These are phyloP conservation scores for Aspergillus heteromorphus DNA, from an alignment of 495 filamentous ascomycete genomes.

Conservation along the genomic window DNA sequence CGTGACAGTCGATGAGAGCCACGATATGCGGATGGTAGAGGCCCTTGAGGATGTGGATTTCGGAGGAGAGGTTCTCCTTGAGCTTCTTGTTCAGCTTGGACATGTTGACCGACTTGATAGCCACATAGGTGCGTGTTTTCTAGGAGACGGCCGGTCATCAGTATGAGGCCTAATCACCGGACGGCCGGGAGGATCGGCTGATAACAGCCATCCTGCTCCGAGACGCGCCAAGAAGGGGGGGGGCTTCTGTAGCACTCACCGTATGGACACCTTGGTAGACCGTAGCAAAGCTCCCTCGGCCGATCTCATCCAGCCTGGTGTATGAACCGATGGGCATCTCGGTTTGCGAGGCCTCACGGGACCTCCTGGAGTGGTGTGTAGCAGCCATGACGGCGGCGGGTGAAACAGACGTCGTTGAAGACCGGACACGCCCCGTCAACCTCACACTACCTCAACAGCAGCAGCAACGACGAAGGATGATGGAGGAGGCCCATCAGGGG, in stretches of 20 bases:
- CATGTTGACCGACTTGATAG: constrained; percentile 93
- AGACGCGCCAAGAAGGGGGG: background rate
- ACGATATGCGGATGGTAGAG: constrained; percentile 96
- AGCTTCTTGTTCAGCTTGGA: constrained; percentile 88
- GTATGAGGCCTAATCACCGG: background rate
- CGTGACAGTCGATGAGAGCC: constrained; percentile 86
- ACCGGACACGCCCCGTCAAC: constrained; percentile 29
- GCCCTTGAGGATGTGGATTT: constrained; percentile 89
- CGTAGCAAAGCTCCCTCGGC: constrained; percentile 91
- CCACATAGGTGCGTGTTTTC: constrained; percentile 66
- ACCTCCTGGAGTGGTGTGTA: constrained; percentile 37
- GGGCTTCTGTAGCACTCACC: constrained; percentile 49
- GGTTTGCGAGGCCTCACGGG: constrained; percentile 36
- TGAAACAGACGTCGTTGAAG: constrained; percentile 7
- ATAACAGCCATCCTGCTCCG: background rate
- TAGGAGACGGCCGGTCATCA: constrained; percentile 14
- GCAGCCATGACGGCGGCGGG: constrained; percentile 32
- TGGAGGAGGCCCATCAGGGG: constrained; percentile 34
- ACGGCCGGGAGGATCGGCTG: background rate
- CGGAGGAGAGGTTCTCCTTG: constrained; percentile 88
- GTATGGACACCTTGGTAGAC: constrained; percentile 83
- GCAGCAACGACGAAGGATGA: constrained; percentile 16
- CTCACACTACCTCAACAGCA: constrained; percentile 39
- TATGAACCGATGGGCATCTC: constrained; percentile 74
- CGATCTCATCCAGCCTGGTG: constrained; percentile 75